These are phyloP conservation scores for Sugiyamaella sp. DNA, from an alignment of 1,139 yeast species.

Conservation along the genomic window DNA sequence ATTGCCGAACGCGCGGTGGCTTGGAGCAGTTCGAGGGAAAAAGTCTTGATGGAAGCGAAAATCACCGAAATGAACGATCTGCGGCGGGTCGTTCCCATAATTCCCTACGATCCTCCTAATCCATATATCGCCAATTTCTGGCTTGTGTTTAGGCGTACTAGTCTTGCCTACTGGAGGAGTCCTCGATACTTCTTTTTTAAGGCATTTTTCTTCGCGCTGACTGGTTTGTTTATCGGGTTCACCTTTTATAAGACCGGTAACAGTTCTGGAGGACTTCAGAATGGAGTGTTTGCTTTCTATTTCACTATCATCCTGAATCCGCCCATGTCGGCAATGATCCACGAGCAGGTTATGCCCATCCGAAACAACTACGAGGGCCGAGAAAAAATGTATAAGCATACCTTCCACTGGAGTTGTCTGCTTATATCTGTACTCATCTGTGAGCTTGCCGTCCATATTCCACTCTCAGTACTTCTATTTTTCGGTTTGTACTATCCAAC, in stretches of 20 bases:
- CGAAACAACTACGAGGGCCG: constrained; percentile 63
- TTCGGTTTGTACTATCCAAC: constrained; percentile 48
- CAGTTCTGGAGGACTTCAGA: constrained; percentile 41
- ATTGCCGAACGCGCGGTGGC: not conserved
- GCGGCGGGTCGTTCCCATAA: not conserved
- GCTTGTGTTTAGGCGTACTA: constrained; percentile 51
- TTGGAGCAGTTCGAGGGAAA: constrained; percentile 7
- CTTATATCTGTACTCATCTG: constrained; percentile 45
- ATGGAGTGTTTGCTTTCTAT: constrained; percentile 49
- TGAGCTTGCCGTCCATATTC: constrained; percentile 47
- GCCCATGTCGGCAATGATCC: constrained; percentile 60
- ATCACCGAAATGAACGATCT: not conserved
- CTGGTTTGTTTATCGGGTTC: constrained; percentile 56
- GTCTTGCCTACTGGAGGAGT: constrained; percentile 48
- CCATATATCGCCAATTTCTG: constrained; percentile 40
- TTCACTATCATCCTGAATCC: constrained; percentile 56
- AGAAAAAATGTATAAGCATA: constrained; percentile 58
- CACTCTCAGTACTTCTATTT: constrained; percentile 39
- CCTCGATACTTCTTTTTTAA: constrained; percentile 52
- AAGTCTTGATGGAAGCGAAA: not conserved
- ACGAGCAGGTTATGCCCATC: constrained; percentile 48
- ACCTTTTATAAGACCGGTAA: constrained; percentile 48
- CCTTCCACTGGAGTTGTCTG: constrained; percentile 60
- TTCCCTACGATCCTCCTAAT: not conserved
- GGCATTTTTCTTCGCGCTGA: constrained; percentile 49